phyloP scores from a whole-genome alignment of 805 yeast species.

The Starmera amethionina region DNA sequence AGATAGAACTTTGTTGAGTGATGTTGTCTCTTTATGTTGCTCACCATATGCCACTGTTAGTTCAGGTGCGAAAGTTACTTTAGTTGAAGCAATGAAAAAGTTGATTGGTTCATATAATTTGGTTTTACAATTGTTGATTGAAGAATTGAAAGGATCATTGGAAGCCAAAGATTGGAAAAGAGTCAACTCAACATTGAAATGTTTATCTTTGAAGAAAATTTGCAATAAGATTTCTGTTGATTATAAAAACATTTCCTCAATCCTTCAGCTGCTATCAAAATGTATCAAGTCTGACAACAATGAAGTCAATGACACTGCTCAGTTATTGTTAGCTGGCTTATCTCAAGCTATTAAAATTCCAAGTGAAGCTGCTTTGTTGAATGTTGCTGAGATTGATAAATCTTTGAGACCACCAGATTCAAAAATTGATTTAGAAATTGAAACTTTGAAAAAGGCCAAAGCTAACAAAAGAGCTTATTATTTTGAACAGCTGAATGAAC shows the following conservation, averaged over 20 bases:
- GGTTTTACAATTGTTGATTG: slow-evolving; percentile 41
- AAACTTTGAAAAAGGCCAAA: slow-evolving; percentile 54
- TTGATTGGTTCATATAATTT: slow-evolving; percentile 55
- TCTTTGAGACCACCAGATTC: slow-evolving; percentile 54
- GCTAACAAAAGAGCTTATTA: slow-evolving; percentile 40
- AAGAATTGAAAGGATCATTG: slow-evolving; percentile 39
- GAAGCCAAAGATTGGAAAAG: slow-evolving; percentile 37
- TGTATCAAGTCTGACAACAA: slow-evolving; percentile 49
- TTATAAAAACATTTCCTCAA: slow-evolving; percentile 37
- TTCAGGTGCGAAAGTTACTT: slow-evolving; percentile 54
- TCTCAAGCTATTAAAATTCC: slow-evolving; percentile 38
- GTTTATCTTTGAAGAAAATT: slow-evolving; percentile 49
- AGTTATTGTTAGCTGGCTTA: slow-evolving; percentile 35
- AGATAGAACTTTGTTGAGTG: slow-evolving; percentile 54
- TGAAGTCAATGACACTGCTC: slow-evolving; percentile 45
- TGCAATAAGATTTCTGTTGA: slow-evolving; percentile 50
- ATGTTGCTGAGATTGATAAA: slow-evolving; percentile 26
- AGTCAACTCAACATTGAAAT: slow-evolving; percentile 53
- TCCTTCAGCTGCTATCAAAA: slow-evolving; percentile 37
- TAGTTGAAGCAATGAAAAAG: slow-evolving; percentile 61
- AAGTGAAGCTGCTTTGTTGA: slow-evolving; percentile 41
- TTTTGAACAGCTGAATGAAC: slow-evolving; percentile 26
- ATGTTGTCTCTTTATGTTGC: slow-evolving; percentile 52
- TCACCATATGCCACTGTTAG: slow-evolving; percentile 68
- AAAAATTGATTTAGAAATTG: slow-evolving; percentile 45